A percentile compares a stretch with the other conserved stretches of the same genome.
Evolutionary conservation across 805 yeast genomes (phyloP).

Genomic region (Candida vartiovaarae): DNA sequence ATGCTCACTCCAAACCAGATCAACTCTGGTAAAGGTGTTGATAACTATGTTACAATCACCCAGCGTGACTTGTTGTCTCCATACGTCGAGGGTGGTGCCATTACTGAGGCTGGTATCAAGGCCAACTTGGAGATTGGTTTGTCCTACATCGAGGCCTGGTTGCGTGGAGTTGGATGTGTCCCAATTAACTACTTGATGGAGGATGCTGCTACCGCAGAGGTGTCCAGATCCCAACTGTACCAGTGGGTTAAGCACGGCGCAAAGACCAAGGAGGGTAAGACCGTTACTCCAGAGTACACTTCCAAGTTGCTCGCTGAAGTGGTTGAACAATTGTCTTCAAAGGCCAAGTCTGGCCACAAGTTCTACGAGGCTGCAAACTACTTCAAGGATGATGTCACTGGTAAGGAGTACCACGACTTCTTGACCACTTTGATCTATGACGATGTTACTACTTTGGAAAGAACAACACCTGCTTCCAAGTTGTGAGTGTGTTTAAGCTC

Average conservation of each 20-base stretch:
- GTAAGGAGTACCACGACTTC: slow-evolving; percentile 68
- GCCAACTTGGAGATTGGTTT: slow-evolving; percentile 70
- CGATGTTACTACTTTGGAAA: slow-evolving; percentile 48
- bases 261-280: slow-evolving; percentile 48
- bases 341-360: slow-evolving; percentile 56
- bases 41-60: slow-evolving; percentile 42
- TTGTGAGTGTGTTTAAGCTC: slow-evolving; percentile 11
- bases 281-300: slow-evolving; percentile 55
- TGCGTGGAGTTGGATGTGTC: slow-evolving; percentile 77
- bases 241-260: slow-evolving; percentile 79
- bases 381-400: slow-evolving; percentile 67
- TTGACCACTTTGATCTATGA: slow-evolving; percentile 72
- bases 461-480: slow-evolving; percentile 15
- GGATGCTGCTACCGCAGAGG: slow-evolving; percentile 89
- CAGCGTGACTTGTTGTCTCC: slow-evolving; percentile 26
- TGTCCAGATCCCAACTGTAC: slow-evolving; percentile 72
- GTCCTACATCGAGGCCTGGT: slow-evolving; percentile 81
- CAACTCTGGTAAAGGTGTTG: slow-evolving; percentile 26
- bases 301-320: slow-evolving; percentile 52
- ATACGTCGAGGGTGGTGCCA: slow-evolving; percentile 47
- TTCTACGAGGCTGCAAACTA: slow-evolving; percentile 62
- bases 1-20: slow-evolving; percentile 84
- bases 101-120: slow-evolving; percentile 65
- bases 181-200: slow-evolving; percentile 84
- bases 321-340: slow-evolving; percentile 41